Evolutionary conservation across 1,284 basidiomycete genomes (phyloP).

Genomic region (Ustilago loliicola): DNA sequence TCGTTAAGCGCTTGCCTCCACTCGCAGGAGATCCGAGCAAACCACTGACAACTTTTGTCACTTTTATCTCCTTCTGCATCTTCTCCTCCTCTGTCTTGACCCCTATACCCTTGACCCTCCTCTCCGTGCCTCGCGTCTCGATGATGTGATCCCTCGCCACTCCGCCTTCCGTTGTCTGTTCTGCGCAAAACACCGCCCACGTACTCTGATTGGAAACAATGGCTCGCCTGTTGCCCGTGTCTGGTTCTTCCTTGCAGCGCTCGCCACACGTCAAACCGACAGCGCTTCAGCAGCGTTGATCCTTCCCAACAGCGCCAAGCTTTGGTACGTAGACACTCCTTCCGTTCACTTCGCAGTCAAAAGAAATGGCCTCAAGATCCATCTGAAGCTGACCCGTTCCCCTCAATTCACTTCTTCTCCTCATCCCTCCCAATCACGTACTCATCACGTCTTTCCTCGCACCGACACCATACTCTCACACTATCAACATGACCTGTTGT

Average conservation of each 20-base stretch:
- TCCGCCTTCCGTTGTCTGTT: neutral
- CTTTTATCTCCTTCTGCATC: constrained; percentile 5
- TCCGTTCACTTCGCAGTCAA: constrained; percentile 14
- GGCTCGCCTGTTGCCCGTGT: constrained; percentile 4
- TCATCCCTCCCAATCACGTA: neutral
- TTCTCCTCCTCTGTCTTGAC: neutral
- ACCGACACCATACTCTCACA: neutral
- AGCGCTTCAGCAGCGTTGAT: constrained; percentile 11
- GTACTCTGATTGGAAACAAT: neutral
- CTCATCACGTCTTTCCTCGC: neutral
- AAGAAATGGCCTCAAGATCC: constrained; percentile 10
- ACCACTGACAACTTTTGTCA: constrained; percentile 8
- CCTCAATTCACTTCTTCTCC: neutral
- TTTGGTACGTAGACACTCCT: constrained; percentile 5
- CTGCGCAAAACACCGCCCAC: neutral
- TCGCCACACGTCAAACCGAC: constrained; percentile 6
- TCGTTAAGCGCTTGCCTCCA: constrained; percentile 23
- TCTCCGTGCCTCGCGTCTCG: constrained; percentile 8
- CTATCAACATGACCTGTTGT: constrained; percentile 33
- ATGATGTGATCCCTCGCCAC: constrained; percentile 27
- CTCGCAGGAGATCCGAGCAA: neutral
- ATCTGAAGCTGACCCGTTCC: constrained; percentile 15
- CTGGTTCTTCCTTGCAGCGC: constrained; percentile 13
- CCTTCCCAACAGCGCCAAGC: constrained; percentile 26
- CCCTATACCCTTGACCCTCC: constrained; percentile 30